Percentiles rank a stretch among this genome's conserved stretches.
Evolutionary conservation across 2,329 filamentous ascomycete species (phyloP).

Genomic region (Coniochaeta sp.): DNA sequence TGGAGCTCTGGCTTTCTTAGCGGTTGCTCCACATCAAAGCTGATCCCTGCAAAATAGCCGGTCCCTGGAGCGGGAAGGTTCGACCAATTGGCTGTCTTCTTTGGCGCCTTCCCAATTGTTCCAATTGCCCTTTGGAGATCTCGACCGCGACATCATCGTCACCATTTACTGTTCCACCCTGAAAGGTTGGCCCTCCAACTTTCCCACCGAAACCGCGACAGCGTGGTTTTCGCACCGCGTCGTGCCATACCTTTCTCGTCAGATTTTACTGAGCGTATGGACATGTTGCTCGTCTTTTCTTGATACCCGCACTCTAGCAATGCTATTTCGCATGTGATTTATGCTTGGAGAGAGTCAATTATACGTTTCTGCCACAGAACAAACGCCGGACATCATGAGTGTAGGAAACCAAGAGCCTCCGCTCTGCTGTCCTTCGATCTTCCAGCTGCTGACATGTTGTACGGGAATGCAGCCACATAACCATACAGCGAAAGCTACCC

Average conservation of each 20-base stretch:
- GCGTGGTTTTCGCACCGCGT: not conserved
- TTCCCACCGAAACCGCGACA: not conserved
- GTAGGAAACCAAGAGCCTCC: not conserved
- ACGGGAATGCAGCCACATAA: slow-evolving; percentile 11
- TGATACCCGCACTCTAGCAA: not conserved
- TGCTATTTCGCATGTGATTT: not conserved
- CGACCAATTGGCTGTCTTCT: not conserved
- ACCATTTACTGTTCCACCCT: not conserved
- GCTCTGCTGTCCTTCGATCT: not conserved
- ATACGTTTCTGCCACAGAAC: no score
- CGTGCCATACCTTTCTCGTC: not conserved
- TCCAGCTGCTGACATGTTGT: not conserved
- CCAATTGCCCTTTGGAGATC: no score
- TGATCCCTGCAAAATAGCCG: not conserved
- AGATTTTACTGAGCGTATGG: not conserved
- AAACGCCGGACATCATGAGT: not conserved
- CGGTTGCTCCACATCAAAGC: not conserved
- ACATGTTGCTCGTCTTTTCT: not conserved
- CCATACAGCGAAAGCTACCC: slow-evolving; percentile 64
- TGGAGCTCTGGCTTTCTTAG: not conserved
- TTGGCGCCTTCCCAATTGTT: not conserved
- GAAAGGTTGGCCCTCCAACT: not conserved
- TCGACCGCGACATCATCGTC: slow-evolving; percentile 4
- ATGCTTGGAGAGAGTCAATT: not conserved
- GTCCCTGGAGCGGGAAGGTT: not conserved